phyloP scores from a whole-genome alignment of 805 yeast genomes.

The Lachancea sp. region DNA sequence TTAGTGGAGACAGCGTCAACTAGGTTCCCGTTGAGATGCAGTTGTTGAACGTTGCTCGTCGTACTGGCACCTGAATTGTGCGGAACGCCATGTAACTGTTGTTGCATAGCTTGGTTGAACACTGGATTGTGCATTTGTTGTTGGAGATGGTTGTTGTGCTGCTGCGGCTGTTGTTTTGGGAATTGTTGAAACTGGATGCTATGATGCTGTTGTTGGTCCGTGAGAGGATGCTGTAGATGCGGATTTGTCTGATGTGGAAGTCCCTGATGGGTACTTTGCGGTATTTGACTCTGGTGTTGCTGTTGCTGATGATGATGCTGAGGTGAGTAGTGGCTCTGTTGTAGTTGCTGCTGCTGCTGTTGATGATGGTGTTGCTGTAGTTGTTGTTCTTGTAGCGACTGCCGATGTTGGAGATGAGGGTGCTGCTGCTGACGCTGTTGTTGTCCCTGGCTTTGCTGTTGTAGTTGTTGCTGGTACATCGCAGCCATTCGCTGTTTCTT shows the following conservation, averaged over 20 bases:
- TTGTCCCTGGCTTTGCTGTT: constrained; percentile 10
- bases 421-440: constrained; percentile 15
- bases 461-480: constrained; percentile 10
- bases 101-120: constrained; percentile 13
- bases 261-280: constrained; percentile 7
- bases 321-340: constrained; percentile 10
- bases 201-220: constrained; percentile 11
- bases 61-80: constrained; percentile 6
- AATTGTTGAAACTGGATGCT: constrained; percentile 7
- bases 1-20: constrained; percentile 90
- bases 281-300: constrained; percentile 15
- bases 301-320: constrained; percentile 13
- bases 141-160: constrained; percentile 10
- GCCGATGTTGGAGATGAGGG: constrained; percentile 15
- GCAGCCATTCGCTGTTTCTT: constrained; percentile 11
- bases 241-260: constrained; percentile 6
- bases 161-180: constrained; percentile 11
- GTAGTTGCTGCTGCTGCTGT: constrained; percentile 7
- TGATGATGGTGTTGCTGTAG: constrained; percentile 17
- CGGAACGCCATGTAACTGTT: constrained; percentile 10
- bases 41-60: constrained; percentile 14
- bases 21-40: constrained; percentile 41
- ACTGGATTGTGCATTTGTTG: constrained; percentile 12
- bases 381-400: constrained; percentile 14
- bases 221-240: constrained; percentile 8